A percentile compares a stretch with the other conserved stretches of the same genome.
These are phyloP conservation scores for Peronospora destructor DNA, from an alignment of 352 stramenopile genomes.

Conservation along the genomic window DNA sequence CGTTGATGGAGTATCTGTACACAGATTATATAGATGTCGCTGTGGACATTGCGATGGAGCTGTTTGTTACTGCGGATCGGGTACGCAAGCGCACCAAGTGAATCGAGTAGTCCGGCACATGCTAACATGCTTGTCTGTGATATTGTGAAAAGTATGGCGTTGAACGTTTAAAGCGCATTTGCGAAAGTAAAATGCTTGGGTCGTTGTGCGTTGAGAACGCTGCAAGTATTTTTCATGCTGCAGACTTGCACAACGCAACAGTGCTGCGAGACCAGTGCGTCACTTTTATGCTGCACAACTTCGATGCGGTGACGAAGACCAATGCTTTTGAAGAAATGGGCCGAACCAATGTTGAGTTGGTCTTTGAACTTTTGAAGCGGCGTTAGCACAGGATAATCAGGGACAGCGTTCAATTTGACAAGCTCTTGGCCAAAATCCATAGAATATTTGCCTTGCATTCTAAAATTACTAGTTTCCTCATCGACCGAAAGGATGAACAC, in stretches of 20 bases:
- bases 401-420: conserved; percentile 9
- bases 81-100: conserved; percentile 21
- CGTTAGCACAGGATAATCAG: conserved; percentile 26
- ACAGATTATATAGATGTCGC: conserved; percentile 91
- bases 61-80: conserved; percentile 90
- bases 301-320: conserved; percentile 96
- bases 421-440: conserved; percentile 11
- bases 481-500: conserved; percentile 12
- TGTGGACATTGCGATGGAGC: conserved; percentile 89
- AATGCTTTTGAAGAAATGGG: conserved; percentile 98
- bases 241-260: conserved; percentile 91
- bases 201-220: conserved; percentile 95
- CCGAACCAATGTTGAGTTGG: conserved; percentile 95
- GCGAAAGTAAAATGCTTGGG: conserved; percentile 93
- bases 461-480: conserved; percentile 5
- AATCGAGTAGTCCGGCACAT: background rate
- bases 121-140: conserved; percentile 9
- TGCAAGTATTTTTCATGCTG: conserved; percentile 93
- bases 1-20: conserved; percentile 94
- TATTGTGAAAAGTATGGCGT: conserved; percentile 58
- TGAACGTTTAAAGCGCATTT: conserved; percentile 88
- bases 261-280: conserved; percentile 92
- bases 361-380: conserved; percentile 94
- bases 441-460: conserved; percentile 12
- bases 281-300: conserved; percentile 96